Conservation (phyloP, 768 basidiomycete genomes). For the Termitomyces sp. region DNA sequence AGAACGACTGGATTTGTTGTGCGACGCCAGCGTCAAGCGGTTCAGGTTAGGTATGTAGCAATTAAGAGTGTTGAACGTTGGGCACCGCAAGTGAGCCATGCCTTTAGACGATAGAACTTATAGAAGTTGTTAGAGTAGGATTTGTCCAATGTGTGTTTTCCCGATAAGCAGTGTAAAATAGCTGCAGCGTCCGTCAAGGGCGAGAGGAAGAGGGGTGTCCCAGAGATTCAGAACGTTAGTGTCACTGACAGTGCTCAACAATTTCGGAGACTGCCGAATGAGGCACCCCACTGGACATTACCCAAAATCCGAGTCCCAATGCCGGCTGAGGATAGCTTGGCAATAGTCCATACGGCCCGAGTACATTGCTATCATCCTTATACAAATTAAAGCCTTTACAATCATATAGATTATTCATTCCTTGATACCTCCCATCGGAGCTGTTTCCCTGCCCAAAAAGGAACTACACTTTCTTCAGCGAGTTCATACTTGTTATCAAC, state of each 20-base stretch:
- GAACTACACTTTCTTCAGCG: constrained; percentile 56
- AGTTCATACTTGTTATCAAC: constrained; percentile 49
- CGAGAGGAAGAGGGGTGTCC: background rate
- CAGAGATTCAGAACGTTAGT: no score
- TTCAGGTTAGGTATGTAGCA: constrained; percentile 10
- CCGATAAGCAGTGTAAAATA: background rate
- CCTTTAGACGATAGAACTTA: background rate
- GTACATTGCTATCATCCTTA: background rate
- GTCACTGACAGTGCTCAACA: no score
- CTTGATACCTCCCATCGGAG: constrained; percentile 66
- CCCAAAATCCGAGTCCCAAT: background rate
- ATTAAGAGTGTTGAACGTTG: constrained; percentile 12
- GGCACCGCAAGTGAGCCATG: constrained; percentile 11
- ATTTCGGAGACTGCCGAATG: background rate
- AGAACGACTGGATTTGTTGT: constrained; percentile 18
- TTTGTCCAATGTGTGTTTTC: background rate
- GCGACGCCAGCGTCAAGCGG: constrained; percentile 26
- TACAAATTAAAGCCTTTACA: background rate
- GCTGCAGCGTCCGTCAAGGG: constrained; percentile 14
- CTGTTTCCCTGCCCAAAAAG: constrained; percentile 86
- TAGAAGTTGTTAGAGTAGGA: background rate
- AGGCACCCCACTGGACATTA: background rate
- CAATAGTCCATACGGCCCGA: background rate
- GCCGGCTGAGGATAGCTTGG: background rate
- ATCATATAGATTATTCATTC: background rate